A percentile compares a stretch with the other conserved stretches of the same genome.
Conservation (phyloP, 306 rosid genomes). For the Rubus idaeus region DNA sequence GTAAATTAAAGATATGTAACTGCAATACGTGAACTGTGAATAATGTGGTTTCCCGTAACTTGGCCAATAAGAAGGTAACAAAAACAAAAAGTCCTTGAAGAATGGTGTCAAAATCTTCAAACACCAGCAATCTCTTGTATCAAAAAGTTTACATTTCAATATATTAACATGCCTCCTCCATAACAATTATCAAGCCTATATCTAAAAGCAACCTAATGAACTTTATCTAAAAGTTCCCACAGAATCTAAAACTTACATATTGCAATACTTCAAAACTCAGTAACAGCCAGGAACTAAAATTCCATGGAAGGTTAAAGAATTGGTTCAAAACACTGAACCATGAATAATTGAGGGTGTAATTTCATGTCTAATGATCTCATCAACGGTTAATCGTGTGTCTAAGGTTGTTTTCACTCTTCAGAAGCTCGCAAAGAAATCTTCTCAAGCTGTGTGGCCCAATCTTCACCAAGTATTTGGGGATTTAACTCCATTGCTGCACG, state of each 20-base stretch:
- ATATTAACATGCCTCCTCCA: constrained; percentile 46
- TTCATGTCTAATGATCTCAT: constrained; percentile 28
- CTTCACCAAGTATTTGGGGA: constrained; percentile 76
- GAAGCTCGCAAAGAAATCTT: constrained; percentile 62
- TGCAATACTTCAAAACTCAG: constrained; percentile 30
- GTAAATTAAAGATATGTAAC: background rate
- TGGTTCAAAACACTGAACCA: constrained; percentile 35
- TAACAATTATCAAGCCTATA: constrained; percentile 44
- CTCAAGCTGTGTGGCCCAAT: constrained; percentile 84
- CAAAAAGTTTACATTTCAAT: constrained; percentile 35
- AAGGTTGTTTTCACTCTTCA: constrained; percentile 54
- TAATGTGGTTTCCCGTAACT: background rate
- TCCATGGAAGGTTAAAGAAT: constrained; percentile 31
- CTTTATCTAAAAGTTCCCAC: constrained; percentile 24
- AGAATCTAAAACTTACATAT: constrained; percentile 37
- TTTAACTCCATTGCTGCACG: constrained; percentile 69
- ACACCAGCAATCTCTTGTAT: constrained; percentile 34
- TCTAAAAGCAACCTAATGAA: constrained; percentile 45
- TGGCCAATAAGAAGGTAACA: constrained; percentile 18
- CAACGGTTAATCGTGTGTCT: constrained; percentile 10
- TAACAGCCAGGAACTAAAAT: constrained; percentile 28
- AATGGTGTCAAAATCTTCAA: constrained; percentile 34
- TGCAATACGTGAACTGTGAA: background rate
- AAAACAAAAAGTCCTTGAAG: constrained; percentile 22
- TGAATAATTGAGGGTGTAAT: constrained; percentile 33